Evolutionary conservation across 2,329 filamentous ascomycete species (phyloP), one percentile per base, ranked within the genome.

Genomic region (Metarhizium rileyi): DNA sequence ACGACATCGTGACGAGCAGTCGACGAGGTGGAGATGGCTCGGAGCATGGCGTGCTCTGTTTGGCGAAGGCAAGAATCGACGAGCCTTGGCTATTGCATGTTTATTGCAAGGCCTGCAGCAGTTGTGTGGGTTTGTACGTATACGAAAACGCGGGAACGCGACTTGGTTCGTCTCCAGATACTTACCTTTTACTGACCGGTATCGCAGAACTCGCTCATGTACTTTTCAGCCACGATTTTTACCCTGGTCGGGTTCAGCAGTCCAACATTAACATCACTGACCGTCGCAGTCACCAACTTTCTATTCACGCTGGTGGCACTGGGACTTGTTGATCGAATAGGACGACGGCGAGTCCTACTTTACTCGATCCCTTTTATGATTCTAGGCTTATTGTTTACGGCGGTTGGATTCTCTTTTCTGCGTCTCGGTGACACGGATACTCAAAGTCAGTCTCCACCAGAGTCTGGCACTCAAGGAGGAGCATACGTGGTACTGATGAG

Each of bases 101-200:
- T 77, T 93, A 55, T 74, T 96, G 2, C 90, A 96, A 61, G 88
- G 83, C 0, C 71, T 94, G 6, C 91, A 96, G 67, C 91, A 97
- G 64, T 75, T 95, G 1, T 93, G 87, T 59, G 90, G 87, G 1
- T 93, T 93, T 66, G 80, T 83, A 66, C 66, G 79, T 73, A 5
- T 5, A 5, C n/a, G 3, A 4, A 3, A 6, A 7, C 10, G 16
- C n/a, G 3, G 14, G 9, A 20, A 23, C 5, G 6, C 20, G 23
- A n/a, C 10, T 25, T 23, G 8, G 23, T 47, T 38, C 12, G 25
- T 22, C 6, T 20, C 18, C 5, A n/a, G 38, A 26, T 22, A 18
- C n/a, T n/a, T n/a, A 16, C 35, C 1, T 36, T n/a, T n/a, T 44
- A 23, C 55, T 53, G 26, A 56, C 44, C 9, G 20, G 14, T 6